Conservation (phyloP, 306 rosid species). For the Pterocarpus macrocarpus region DNA sequence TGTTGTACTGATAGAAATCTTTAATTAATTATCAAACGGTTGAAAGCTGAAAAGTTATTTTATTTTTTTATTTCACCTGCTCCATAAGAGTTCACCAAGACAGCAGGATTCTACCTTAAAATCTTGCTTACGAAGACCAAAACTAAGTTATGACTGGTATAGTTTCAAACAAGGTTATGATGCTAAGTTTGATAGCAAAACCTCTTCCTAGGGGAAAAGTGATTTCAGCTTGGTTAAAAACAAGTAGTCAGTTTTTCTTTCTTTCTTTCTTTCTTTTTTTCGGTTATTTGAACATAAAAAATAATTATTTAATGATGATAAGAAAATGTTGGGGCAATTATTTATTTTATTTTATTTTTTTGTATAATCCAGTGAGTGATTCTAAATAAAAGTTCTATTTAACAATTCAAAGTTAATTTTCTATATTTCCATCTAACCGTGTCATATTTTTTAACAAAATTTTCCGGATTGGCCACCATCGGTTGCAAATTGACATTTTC, state of each 20-base stretch:
- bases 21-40: background rate
- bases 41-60: background rate
- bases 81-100: background rate
- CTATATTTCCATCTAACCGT: too few relatives aligned
- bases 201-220: constrained; percentile 16
- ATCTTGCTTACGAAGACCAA: constrained; percentile 26
- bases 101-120: background rate
- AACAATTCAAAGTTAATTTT: too few relatives aligned
- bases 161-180: constrained; percentile 6
- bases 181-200: constrained; percentile 8
- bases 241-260: background rate
- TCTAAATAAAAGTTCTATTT: too few relatives aligned
- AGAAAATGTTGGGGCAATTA: too few relatives aligned
- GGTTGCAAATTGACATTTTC: constrained; percentile 16
- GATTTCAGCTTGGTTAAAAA: constrained; percentile 3
- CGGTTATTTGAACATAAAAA: too few relatives aligned
- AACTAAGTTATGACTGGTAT: background rate
- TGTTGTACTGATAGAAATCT: background rate
- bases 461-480: constrained; percentile 23
- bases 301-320: too few relatives aligned
- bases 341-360: too few relatives aligned
- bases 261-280: too few relatives aligned
- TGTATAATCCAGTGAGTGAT: too few relatives aligned
- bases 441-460: background rate
- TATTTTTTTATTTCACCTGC: background rate